These are phyloP conservation scores for Penicillium bialowiezense DNA, from an alignment of 495 filamentous ascomycete genomes.

Conservation along the genomic window DNA sequence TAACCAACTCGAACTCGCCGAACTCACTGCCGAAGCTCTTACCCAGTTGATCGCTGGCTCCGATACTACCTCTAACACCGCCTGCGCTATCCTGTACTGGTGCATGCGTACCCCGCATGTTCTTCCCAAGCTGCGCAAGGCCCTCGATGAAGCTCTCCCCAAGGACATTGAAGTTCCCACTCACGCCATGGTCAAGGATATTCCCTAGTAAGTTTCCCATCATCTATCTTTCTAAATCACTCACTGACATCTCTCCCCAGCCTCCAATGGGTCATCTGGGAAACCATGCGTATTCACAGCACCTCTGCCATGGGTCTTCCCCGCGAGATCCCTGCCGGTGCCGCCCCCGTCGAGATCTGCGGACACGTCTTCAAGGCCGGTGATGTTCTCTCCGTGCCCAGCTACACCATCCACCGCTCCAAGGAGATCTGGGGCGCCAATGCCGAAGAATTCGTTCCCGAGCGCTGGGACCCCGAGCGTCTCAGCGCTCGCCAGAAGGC, in stretches of 20 bases:
- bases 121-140: conserved; percentile 63
- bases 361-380: conserved; percentile 68
- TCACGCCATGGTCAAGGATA: conserved; percentile 68
- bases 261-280: conserved; percentile 76
- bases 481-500: conserved; percentile 66
- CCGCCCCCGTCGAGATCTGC: conserved; percentile 49
- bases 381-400: conserved; percentile 78
- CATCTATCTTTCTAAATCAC: not conserved
- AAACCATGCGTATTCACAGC: conserved; percentile 86
- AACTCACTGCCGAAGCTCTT: conserved; percentile 83
- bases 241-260: conserved; percentile 12
- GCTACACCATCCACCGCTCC: conserved; percentile 85
- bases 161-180: conserved; percentile 59
- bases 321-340: conserved; percentile 66
- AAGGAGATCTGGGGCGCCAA: conserved; percentile 76
- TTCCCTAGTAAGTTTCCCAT: conserved; percentile 58
- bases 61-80: conserved; percentile 88
- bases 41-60: conserved; percentile 90
- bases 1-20: conserved; percentile 66
- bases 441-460: conserved; percentile 78
- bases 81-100: conserved; percentile 82
- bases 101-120: conserved; percentile 68
- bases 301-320: conserved; percentile 89
- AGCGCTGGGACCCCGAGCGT: conserved; percentile 61
- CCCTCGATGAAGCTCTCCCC: conserved; percentile 69